Conservation (phyloP, 2,329 filamentous ascomycete genomes). For the Alternaria rosae region DNA sequence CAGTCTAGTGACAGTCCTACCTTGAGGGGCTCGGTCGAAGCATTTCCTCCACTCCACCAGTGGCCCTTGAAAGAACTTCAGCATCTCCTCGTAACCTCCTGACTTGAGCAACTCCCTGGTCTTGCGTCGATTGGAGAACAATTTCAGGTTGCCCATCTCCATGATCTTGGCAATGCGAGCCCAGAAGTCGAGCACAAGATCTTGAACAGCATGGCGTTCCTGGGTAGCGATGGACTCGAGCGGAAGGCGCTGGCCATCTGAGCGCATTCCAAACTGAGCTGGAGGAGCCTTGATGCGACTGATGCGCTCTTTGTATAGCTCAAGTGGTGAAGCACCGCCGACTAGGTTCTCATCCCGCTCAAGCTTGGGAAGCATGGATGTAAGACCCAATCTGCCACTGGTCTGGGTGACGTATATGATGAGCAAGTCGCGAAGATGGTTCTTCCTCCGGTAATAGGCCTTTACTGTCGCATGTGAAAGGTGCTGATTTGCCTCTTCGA, state of each 20-base stretch:
- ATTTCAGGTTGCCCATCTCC: constrained; percentile 85
- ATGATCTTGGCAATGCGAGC: constrained; percentile 91
- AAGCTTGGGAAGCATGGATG: constrained; percentile 81
- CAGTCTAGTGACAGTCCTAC: constrained; percentile 24
- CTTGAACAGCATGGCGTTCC: constrained; percentile 54
- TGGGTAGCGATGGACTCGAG: constrained; percentile 48
- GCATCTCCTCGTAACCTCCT: constrained; percentile 80
- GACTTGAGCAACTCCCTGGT: constrained; percentile 89
- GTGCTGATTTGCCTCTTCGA: constrained; percentile 51
- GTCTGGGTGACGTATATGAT: constrained; percentile 92
- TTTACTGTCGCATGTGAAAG: constrained; percentile 68
- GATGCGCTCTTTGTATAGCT: constrained; percentile 48
- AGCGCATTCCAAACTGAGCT: constrained; percentile 44
- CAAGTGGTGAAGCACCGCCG: constrained; percentile 39
- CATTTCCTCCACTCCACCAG: constrained; percentile 80
- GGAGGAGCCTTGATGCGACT: constrained; percentile 45
- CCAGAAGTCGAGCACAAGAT: constrained; percentile 81
- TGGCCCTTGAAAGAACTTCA: constrained; percentile 82
- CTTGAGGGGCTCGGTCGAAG: constrained; percentile 75
- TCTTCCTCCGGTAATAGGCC: constrained; percentile 76
- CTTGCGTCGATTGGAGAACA: constrained; percentile 87
- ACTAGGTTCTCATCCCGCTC: constrained; percentile 38
- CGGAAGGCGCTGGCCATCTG: constrained; percentile 47
- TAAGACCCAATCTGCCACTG: constrained; percentile 90
- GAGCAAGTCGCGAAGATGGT: constrained; percentile 83